Evolutionary conservation across 2,329 filamentous ascomycete species (phyloP).

Genomic region (Neoascochyta sp.): DNA sequence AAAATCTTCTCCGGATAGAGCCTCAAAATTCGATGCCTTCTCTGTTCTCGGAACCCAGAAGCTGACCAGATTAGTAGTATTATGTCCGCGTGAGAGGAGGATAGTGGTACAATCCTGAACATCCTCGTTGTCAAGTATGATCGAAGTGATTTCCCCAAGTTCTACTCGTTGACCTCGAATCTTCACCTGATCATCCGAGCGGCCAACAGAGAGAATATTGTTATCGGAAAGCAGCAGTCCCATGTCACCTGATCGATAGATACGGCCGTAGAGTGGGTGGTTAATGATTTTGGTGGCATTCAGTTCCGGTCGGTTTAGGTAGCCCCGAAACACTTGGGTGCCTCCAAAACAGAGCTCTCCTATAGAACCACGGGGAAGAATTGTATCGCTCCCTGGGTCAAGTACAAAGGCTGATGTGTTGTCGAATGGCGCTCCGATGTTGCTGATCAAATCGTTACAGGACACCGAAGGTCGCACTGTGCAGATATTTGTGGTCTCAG

Average conservation of each 20-base stretch:
- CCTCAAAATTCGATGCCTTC: slow-evolving; percentile 27
- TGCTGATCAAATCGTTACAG: slow-evolving; percentile 59
- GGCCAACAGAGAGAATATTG: slow-evolving; percentile 67
- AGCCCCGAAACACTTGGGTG: slow-evolving; percentile 71
- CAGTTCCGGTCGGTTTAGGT: slow-evolving; percentile 62
- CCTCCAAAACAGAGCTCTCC: slow-evolving; percentile 88
- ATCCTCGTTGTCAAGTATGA: slow-evolving; percentile 51
- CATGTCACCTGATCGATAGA: slow-evolving; percentile 81
- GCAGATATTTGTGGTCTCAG: slow-evolving; percentile 85
- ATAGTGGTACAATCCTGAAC: slow-evolving; percentile 64
- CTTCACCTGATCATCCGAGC: slow-evolving; percentile 77
- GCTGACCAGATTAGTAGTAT: slow-evolving; percentile 56
- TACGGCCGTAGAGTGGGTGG: slow-evolving; percentile 63
- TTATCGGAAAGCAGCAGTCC: slow-evolving; percentile 76
- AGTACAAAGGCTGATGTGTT: slow-evolving; percentile 75
- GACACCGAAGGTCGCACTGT: slow-evolving; percentile 64
- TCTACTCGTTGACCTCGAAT: slow-evolving; percentile 77
- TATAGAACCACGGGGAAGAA: slow-evolving; percentile 66
- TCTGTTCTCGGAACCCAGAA: slow-evolving; percentile 60
- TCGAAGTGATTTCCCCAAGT: slow-evolving; percentile 67
- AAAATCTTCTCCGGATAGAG: slow-evolving; percentile 39
- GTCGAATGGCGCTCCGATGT: slow-evolving; percentile 69
- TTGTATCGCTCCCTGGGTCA: slow-evolving; percentile 26
- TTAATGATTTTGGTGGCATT: slow-evolving; percentile 65
- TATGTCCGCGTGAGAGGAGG: slow-evolving; percentile 46